Percentiles rank a stretch among this genome's conserved stretches.
phyloP scores from a whole-genome alignment of 2,329 filamentous ascomycete genomes.

The Botrytis fabae region DNA sequence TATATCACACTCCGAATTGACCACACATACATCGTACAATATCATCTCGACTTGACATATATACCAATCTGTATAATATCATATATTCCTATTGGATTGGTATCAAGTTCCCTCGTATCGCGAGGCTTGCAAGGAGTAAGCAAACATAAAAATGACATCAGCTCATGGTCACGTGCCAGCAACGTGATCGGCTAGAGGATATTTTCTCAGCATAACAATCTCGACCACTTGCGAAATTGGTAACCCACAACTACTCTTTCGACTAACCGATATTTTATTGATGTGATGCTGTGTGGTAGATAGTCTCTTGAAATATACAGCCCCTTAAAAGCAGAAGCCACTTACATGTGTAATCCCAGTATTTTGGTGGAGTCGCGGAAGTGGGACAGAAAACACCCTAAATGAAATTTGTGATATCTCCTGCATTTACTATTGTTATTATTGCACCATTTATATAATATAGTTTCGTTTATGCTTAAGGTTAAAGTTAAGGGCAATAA shows the following conservation, averaged over 20 bases:
- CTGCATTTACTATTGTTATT: not conserved
- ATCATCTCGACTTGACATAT: not conserved
- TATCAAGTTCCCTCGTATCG: not conserved
- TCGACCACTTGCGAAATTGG: not conserved
- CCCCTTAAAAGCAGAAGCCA: not conserved
- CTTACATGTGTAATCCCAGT: not conserved
- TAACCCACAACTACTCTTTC: no score
- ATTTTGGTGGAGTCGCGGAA: constrained; percentile 1
- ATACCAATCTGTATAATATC: not conserved
- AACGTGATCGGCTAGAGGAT: not conserved
- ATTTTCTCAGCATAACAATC: not conserved
- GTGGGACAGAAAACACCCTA: not conserved
- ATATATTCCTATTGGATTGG: not conserved
- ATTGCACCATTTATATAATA: not conserved
- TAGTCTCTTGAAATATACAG: not conserved
- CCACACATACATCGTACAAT: not conserved
- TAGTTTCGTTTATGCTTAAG: not conserved
- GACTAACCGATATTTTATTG: not conserved
- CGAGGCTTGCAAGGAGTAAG: not conserved
- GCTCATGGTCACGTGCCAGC: not conserved
- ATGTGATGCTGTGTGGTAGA: not conserved
- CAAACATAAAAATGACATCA: not conserved
- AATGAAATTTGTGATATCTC: constrained; percentile 7
- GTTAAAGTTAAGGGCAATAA: not conserved
- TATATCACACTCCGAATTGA: not conserved